Base-by-base conservation (phyloP, 164 flowering plant genomes). In the Stephania yunnanensis region DNA sequence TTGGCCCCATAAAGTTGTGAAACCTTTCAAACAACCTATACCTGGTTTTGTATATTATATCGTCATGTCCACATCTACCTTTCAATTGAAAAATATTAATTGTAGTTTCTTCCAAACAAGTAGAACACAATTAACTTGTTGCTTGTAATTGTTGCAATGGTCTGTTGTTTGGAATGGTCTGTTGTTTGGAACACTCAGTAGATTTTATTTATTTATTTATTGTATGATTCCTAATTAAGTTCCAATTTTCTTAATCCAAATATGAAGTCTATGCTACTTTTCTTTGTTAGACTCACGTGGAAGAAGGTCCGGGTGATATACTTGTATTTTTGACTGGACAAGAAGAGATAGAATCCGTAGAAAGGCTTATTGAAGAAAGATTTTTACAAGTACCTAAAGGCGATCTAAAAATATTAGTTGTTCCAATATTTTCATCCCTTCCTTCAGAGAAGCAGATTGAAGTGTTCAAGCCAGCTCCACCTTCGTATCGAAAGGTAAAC, bases 241-340 rank as follows among this genome's bases (percentile, higher is more conserved):
- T 71, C 22, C 48, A 70, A 10, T 42, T 61, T 46, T 22, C 7
- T 5, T 48, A 10, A 12, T 64, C 31, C 31, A 65, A 17, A 19
- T 29, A 50, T 74, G 65, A n/a, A 7, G 63, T n/a, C 17, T 7
- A 7, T 53, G 44, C 20, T 11, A 10, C 29, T 12, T 69, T 53
- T 29, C 58, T 73, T 1, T 77, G 22, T 68, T 80, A 95, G 99
- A 87, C 93, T 78, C 99, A 95, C 85, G 63, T 87, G 87, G 93
- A 90, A 78, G 99, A 95, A 82, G 88, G 83, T 30, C 92, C 92
- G 55, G 99, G 99, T 79, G 97, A 93, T 83, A 78, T 93, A 76
- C 97, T 95, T 79, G 94, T 91, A 19, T 95, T 95, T 82, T 84
- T 95, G 79, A 93, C 98, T 36, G 99, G 99, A 70, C 97, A 95